A percentile compares a stretch with the other conserved stretches of the same genome.
These are phyloP conservation scores for Russula compacta DNA, from an alignment of 768 basidiomycete species.

Conservation along the genomic window DNA sequence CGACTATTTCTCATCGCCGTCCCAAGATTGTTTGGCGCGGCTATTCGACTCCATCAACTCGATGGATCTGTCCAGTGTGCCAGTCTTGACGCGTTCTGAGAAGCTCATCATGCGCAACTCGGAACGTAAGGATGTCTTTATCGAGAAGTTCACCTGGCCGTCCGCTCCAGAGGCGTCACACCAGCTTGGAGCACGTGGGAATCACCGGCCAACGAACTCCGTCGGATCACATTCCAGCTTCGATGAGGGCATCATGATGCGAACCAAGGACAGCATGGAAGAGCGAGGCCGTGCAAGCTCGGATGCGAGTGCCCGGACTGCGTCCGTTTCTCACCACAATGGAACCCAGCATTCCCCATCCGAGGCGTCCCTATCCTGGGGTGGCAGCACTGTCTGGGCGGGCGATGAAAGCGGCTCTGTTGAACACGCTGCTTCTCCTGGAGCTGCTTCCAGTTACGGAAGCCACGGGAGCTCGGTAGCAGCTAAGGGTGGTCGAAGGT, in stretches of 20 bases:
- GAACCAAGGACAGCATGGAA: constrained; percentile 11
- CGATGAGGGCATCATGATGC: constrained; percentile 56
- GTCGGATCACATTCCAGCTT: constrained; percentile 56
- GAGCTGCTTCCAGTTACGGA: constrained; percentile 29
- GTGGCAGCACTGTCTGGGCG: constrained; percentile 79
- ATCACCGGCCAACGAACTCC: constrained; percentile 22
- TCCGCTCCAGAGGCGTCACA: constrained; percentile 3
- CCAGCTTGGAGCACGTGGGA: not conserved
- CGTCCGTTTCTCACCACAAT: constrained; percentile 21
- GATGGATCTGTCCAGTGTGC: constrained; percentile 77
- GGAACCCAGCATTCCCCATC: constrained; percentile 47
- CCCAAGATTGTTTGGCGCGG: constrained; percentile 80
- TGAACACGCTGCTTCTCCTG: constrained; percentile 29
- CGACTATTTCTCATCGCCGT: constrained; percentile 86
- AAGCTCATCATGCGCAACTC: constrained; percentile 83
- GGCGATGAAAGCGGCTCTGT: constrained; percentile 55
- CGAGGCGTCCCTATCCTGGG: constrained; percentile 67
- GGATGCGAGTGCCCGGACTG: constrained; percentile 1
- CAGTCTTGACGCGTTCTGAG: constrained; percentile 69
- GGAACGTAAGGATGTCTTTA: constrained; percentile 87
- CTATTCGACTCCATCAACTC: constrained; percentile 91
- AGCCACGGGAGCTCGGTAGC: constrained; percentile 39
- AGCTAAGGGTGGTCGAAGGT: constrained; percentile 45
- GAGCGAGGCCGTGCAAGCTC: constrained; percentile 10
- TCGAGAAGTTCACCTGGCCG: constrained; percentile 56